Percentiles rank a stretch among this genome's conserved stretches.
phyloP scores from a whole-genome alignment of 2,329 filamentous ascomycete species.

The Xylariales sp. region DNA sequence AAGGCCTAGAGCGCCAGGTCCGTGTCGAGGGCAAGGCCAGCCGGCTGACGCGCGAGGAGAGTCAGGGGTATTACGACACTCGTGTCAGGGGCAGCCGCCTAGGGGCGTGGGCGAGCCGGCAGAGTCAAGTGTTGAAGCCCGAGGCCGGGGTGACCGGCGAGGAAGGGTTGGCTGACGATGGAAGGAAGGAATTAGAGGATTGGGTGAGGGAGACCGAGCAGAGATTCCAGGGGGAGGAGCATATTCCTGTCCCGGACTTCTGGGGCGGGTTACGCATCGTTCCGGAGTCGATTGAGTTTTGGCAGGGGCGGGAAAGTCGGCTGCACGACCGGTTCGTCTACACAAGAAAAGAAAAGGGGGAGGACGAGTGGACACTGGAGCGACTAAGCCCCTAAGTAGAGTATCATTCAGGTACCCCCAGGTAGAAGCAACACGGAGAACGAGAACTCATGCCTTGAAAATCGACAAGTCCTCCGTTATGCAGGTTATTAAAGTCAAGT shows the following conservation, averaged over 20 bases:
- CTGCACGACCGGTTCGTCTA: slow-evolving; percentile 94
- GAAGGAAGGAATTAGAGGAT: slow-evolving; percentile 67
- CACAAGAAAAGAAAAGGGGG: slow-evolving; percentile 49
- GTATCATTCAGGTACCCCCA: too few species aligned
- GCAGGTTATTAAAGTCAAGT: too few species aligned
- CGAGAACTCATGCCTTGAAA: too few species aligned
- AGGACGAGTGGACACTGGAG: slow-evolving; percentile 61
- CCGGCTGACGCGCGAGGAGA: slow-evolving; percentile 66
- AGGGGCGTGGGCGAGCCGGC: slow-evolving; percentile 89
- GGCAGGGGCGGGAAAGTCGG: slow-evolving; percentile 85
- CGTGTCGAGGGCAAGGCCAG: slow-evolving; percentile 76
- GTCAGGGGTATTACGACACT: slow-evolving; percentile 63
- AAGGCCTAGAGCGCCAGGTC: slow-evolving; percentile 80
- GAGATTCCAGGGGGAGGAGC: slow-evolving; percentile 68
- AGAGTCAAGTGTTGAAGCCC: slow-evolving; percentile 70
- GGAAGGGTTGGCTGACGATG: slow-evolving; percentile 51
- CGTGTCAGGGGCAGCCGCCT: slow-evolving; percentile 75
- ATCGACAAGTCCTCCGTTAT: too few species aligned
- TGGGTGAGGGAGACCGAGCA: slow-evolving; percentile 75
- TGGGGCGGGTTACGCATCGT: slow-evolving; percentile 90
- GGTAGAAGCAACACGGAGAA: too few species aligned
- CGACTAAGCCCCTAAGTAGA: slow-evolving; percentile 64
- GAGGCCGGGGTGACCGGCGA: slow-evolving; percentile 17
- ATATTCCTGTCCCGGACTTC: slow-evolving; percentile 87
- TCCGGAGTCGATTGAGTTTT: slow-evolving; percentile 89